phyloP scores from a whole-genome alignment of 1,284 basidiomycete genomes.

The Papiliotrema nemorosa region DNA sequence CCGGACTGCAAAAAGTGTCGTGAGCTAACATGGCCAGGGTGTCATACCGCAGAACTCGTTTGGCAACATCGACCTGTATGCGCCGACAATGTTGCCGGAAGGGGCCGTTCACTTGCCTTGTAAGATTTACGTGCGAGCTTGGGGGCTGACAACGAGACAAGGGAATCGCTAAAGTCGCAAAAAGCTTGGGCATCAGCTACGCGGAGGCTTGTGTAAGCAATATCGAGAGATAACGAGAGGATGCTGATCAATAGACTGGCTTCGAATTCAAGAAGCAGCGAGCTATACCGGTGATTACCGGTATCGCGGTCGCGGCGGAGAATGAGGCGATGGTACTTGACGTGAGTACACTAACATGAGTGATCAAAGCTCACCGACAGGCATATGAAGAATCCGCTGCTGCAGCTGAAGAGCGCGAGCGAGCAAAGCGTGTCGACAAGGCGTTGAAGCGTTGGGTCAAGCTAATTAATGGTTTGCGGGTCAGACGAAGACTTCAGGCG shows the following conservation, averaged over 20 bases:
- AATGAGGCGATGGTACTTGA: constrained; percentile 73
- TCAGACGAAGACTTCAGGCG: constrained; percentile 73
- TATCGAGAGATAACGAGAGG: neutral
- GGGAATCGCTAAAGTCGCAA: constrained; percentile 82
- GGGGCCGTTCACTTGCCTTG: constrained; percentile 86
- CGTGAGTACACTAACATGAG: constrained; percentile 51
- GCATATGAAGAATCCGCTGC: constrained; percentile 81
- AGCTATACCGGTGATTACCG: constrained; percentile 78
- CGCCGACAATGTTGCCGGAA: constrained; percentile 86
- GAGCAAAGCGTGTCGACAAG: constrained; percentile 70
- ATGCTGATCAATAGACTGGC: constrained; percentile 50
- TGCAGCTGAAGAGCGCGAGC: constrained; percentile 70
- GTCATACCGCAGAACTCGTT: constrained; percentile 91
- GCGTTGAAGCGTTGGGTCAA: constrained; percentile 85
- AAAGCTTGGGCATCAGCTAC: constrained; percentile 78
- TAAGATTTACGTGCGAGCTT: constrained; percentile 52
- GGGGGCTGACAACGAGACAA: constrained; percentile 59
- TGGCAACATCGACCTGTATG: constrained; percentile 95
- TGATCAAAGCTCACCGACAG: constrained; percentile 45
- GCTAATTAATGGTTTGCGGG: constrained; percentile 80
- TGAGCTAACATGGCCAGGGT: constrained; percentile 57
- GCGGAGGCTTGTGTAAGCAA: constrained; percentile 81
- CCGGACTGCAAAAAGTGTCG: neutral
- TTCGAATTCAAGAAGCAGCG: constrained; percentile 92
- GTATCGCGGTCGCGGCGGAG: constrained; percentile 81